Base-by-base conservation (phyloP, 202 grass and related monocot genomes). In the Eragrostis tef region DNA sequence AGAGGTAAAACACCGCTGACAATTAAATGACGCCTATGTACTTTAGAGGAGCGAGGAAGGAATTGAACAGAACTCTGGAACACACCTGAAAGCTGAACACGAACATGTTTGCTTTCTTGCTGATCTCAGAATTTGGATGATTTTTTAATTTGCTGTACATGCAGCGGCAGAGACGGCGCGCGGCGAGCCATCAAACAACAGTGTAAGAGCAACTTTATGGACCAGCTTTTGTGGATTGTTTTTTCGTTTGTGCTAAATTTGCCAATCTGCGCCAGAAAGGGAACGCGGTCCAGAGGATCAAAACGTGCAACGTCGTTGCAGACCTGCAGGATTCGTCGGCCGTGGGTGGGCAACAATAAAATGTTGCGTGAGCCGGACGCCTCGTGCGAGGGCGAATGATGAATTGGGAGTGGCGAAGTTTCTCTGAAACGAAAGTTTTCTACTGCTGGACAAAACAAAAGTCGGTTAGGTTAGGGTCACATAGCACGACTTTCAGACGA, bases 141-240 rank as follows among this genome's bases (percentile, higher is more conserved):
- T 91, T 90, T 44, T 93, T 87, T 1, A 98, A 92, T 75, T 91
- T 94, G 83, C 93, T 91, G 60, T 91, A 91, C 94, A 91, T 93
- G 69, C 78, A n/a, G n/a, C n/a, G n/a, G n/a, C n/a, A n/a, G n/a
- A n/a, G 22, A 24, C 20, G 25, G 49, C 14, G 19, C 59, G 44
- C 61, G 44, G 56, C 44, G 44, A 39, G 67, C 43, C 6, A 9
- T 29, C 11, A 5, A 31, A 2, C 70, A 11, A 27, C 41, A 51
- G 29, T 12, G 15, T 2, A 6, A 11, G 5, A 39, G 34, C 64
- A 36, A 14, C 68, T 73, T 51, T 82, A 17, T 15, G 57, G n/a
- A 51, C 79, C 25, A 36, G 70, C 47, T 49, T 19, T 15, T 4
- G 3, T 39, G 34, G 3, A 15, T 64, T 36, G 17, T 15, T 26